Base-by-base conservation (phyloP, 164 flowering plant species). In the Vitis labrusca region DNA sequence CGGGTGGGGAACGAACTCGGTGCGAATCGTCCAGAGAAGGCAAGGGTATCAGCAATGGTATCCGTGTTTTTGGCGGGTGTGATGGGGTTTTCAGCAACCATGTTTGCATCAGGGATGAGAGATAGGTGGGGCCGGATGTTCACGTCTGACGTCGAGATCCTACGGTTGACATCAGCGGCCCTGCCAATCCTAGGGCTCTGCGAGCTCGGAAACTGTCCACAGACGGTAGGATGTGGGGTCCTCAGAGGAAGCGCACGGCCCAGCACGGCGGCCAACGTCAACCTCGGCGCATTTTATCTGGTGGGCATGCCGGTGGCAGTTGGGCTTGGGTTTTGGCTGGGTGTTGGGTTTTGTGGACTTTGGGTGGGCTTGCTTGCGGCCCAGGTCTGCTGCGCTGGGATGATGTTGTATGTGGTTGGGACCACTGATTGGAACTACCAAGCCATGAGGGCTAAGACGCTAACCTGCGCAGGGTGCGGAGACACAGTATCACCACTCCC, bases 1-100 rank as follows among this genome's bases (percentile, higher is more conserved):
- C 88, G 98, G n/a, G 95, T 94, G 23, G 94, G 98, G 5, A 94
- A 94, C 79, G 97, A 91, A 71, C 83, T 94, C 32, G 98, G 98
- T 0, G 98, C 89, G 11, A 84, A 85, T 73, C 83, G 90, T 15
- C 91, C 98, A 3, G 23, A 61, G 0, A 74, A 58, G 70, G 98
- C 98, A 1, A 76, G 79, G 53, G 56, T 77, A 3, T 78, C 93
- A 0, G 87, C 97, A 3, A 68, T 64, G n/a, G 87, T 92, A 15
- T 77, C 93, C 2, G 78, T 91, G 0, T 32, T 79, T 2, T n/a
- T 78, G 9, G 85, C 97, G 11, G 82, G 79, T 2, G 11, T 76
- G 66, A 85, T 89, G 88, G 98, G 97, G n/a, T 27, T 89, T 9
- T 65, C 82, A 5, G 93, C 98, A 0, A 73, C 77, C 82, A 50